Evolutionary conservation across 2,329 filamentous ascomycete genomes (phyloP), one percentile per base, ranked within the genome.

Genomic region (Pseudogymnoascus sp.): DNA sequence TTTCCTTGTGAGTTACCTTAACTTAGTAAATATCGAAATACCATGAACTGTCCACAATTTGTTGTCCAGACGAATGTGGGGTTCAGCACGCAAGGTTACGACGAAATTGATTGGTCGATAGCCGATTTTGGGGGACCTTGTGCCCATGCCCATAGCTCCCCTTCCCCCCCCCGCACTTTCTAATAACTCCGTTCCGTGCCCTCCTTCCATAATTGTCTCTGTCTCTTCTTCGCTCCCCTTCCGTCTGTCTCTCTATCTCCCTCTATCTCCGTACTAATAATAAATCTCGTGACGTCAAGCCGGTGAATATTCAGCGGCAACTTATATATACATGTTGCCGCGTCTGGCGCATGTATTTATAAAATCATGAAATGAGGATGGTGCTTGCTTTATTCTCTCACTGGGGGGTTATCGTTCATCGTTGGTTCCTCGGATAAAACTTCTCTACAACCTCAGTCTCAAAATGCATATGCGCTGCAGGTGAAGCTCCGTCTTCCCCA

Each of bases 21-120:
- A n/a, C n/a, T 50, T 28, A 6, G 44, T 53, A 53, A 53, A 53
- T 53, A 53, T 53, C 44, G 23, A 31, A 50, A 53, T 53, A 53
- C 44, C 44, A 53, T 53, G 44, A 53, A 53, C 44, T 53, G 44
- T 53, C 44, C 44, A 53, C 44, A 53, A 53, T 53, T 53, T 53
- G 44, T 53, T 53, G 44, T 53, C 23, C 44, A 28, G 44, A 53
- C 44, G 44, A 53, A 53, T 53, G 44, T 53, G 44, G 44, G 44
- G 44, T 53, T 53, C 44, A 53, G 44, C 44, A 53, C 44, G 44
- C 44, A 53, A 53, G 44, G 44, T 53, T 53, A 53, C 44, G 44
- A 53, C 14, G 4, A 14, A 3, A 14, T 31, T 53, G 12, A 53
- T 53, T 53, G 44, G 44, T 53, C 2, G 16, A 53, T 53, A 53